Evolutionary conservation across 331 rosid species (phyloP), one percentile per base, ranked within the genome.

Genomic region (Rosa hybrid): DNA sequence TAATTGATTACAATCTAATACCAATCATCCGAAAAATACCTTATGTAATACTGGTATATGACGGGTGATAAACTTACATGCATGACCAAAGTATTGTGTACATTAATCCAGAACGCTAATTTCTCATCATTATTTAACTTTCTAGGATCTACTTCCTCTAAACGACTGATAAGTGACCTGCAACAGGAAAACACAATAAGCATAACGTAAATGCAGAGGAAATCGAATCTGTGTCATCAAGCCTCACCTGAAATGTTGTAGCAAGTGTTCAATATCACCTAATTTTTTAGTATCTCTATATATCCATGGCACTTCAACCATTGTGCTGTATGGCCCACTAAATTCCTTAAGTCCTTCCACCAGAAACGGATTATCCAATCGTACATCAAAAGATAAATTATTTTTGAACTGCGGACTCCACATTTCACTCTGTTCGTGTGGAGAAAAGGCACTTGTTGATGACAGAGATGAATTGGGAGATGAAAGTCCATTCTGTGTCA

Each of bases 271-370:
- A 2, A 92, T 79, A 76, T 90, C 94, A 25, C 90, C 84, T 45
- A 89, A 84, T 77, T 93, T 96, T 81, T 87, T 90, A 83, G 78
- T 86, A 38, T 93, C 97, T 81, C 90, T 88, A 83, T 90, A 88
- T 77, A 96, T 92, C 94, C 97, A 89, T 7, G 97, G 87, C 53
- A 96, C 92, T 87, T 96, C 99, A 83, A 96, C 90, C 97, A 93
- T 96, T 71, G 97, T 88, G 92, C 98, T 96, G 82, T 96, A 96
- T 9, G 99, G 99, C 27, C 98, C 98, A 65, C 99, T 96, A 78
- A 96, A 93, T 81, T 96, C 98, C 84, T 90, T 89, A 59, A 96
- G 90, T 70, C 98, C 97, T 81, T 93, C 98, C 27, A 93, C 92
- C 42, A 86, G 93, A 81, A 93, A 93, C 80, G 99, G 98, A 76